Base-by-base conservation (phyloP, 345 rosid genomes). In the Eucalyptus pauciflora region DNA sequence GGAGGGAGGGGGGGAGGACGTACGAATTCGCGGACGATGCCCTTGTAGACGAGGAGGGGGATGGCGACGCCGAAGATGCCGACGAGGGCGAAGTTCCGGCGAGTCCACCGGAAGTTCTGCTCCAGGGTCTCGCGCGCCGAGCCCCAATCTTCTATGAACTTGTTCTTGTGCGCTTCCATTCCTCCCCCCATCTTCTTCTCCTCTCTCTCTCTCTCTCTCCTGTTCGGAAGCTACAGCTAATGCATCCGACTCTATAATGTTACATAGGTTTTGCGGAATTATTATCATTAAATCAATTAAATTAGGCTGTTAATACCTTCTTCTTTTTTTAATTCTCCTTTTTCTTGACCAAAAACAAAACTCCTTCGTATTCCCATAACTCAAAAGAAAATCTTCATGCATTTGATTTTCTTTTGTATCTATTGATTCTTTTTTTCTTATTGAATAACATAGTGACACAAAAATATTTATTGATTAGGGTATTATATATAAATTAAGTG, bases 61-160 rank as follows among this genome's bases (percentile, higher is more conserved):
- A 97, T 27, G 31, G 96, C 99, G 94, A 97, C 91, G 91, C 99
- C 99, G 92, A 97, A 97, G 27, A 98, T 49, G 89, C 99, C 98
- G 87, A 98, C 92, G 86, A 98, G 92, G 64, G 98, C 99, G 12
- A 95, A 91, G 94, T 97, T 97, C 86, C 99, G 98, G 80, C 99
- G 98, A 25, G 97, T 94, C 98, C 99, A 98, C 4, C 98, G 96
- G 94, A 98, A 98, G 92, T 97, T 98, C 71, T 95, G 85, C 92
- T 98, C 99, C 48, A 98, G 96, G 89, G 93, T 98, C 97, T 98
- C 99, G 5, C 99, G 94, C 2, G 94, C 97, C 1, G 94, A 25
- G 92, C 98, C 18, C 99, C 99, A 98, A 1, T 98, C 99, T 92
- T 98, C 99, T 54, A 98, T 95, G 95, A 94, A 97, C 91, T 58